Conservation (phyloP, 2,329 filamentous ascomycete species). For the Sclerotiophoma versabilis region DNA sequence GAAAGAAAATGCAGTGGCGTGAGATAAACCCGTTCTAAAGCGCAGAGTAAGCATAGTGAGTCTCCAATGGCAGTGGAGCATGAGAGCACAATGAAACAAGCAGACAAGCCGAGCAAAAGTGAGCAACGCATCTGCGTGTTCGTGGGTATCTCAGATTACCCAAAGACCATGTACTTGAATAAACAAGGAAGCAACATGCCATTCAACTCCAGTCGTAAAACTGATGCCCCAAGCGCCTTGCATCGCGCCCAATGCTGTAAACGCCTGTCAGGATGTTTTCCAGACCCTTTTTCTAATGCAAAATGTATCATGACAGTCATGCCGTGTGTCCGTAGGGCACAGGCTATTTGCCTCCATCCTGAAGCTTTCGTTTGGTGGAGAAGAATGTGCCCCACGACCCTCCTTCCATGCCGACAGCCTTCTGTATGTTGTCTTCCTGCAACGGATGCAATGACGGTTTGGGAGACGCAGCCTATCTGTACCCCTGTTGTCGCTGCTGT, state of each 20-base stretch:
- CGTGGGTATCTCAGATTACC: not conserved
- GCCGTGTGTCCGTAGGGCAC: not conserved
- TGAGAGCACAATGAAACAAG: not conserved
- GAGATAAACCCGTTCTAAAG: not conserved
- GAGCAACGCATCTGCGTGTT: not conserved
- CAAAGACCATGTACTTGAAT: constrained; percentile 1
- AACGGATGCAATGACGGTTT: not conserved
- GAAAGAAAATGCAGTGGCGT: not conserved
- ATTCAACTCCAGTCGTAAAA: constrained; percentile 4
- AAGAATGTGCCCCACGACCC: constrained; percentile 1
- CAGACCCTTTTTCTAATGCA: constrained; percentile 15
- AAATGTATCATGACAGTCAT: constrained; percentile 18
- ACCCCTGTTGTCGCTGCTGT: constrained; percentile 27
- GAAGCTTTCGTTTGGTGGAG: not conserved
- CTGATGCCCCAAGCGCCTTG: constrained; percentile 4
- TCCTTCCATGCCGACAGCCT: not conserved
- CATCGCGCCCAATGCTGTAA: constrained; percentile 10
- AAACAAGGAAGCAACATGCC: constrained; percentile 1
- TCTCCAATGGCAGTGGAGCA: not conserved
- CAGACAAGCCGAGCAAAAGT: not conserved
- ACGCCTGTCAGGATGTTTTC: constrained; percentile 7
- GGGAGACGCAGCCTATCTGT: constrained; percentile 7
- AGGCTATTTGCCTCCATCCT: not conserved
- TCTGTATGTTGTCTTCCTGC: not conserved
- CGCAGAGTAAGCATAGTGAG: not conserved